phyloP scores from a whole-genome alignment of 352 stramenopile genomes.

The Phytophthora boehmeriae region DNA sequence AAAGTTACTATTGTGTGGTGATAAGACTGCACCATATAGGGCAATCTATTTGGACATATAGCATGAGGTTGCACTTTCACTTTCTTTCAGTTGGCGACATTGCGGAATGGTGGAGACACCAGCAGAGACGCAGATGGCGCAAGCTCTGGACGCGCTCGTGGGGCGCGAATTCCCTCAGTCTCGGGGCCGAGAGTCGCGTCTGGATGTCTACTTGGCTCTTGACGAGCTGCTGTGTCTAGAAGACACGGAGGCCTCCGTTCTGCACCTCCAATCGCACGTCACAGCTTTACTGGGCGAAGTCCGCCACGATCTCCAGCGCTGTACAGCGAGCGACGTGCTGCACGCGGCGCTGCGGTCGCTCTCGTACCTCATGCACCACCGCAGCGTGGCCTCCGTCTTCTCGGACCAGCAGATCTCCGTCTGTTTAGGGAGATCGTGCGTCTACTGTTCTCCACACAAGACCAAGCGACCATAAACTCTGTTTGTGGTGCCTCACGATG shows the following conservation, averaged over 20 bases:
- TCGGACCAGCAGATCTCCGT: conserved; percentile 40
- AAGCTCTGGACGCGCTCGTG: conserved; percentile 41
- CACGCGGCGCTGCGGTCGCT: conserved; percentile 55
- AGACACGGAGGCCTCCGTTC: conserved; percentile 54
- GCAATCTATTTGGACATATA: not conserved
- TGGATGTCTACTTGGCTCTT: conserved; percentile 63
- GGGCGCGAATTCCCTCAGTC: conserved; percentile 40
- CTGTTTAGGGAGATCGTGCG: conserved; percentile 58
- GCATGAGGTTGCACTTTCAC: too few relatives aligned
- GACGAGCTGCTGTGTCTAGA: conserved; percentile 62
- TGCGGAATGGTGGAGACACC: conserved; percentile 23
- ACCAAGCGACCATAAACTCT: conserved; percentile 66
- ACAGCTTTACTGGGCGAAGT: conserved; percentile 47
- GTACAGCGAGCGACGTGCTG: conserved; percentile 21
- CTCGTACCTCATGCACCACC: conserved; percentile 74
- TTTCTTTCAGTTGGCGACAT: too few relatives aligned
- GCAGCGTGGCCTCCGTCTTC: conserved; percentile 43
- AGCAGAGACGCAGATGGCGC: conserved; percentile 38
- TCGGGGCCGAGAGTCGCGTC: conserved; percentile 39
- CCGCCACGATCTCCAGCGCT: conserved; percentile 48
- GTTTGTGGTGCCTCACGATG: conserved; percentile 68
- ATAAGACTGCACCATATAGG: too few relatives aligned
- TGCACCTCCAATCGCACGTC: conserved; percentile 40
- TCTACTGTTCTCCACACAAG: conserved; percentile 55
- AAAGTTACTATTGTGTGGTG: too few relatives aligned